Conservation (phyloP, 331 rosid genomes). For the Malus hybrid region DNA sequence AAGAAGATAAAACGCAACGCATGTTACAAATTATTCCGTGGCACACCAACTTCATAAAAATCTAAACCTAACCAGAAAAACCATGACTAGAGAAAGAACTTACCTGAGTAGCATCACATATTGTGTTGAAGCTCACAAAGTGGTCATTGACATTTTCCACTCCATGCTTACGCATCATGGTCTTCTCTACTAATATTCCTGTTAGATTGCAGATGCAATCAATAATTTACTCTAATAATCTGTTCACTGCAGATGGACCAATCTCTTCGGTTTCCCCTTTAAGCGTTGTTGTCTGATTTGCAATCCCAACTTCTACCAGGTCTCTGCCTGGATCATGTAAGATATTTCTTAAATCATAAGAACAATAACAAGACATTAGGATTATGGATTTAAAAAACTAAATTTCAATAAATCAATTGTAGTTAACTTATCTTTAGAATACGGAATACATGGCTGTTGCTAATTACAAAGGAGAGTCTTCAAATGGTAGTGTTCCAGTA, state of each 20-base stretch:
- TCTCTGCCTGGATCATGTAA: constrained; percentile 58
- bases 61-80: not conserved
- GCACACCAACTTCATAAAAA: not conserved
- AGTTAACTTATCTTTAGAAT: too few relatives aligned
- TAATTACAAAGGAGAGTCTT: too few relatives aligned
- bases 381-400: too few relatives aligned
- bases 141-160: constrained; percentile 74
- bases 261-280: constrained; percentile 98
- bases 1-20: not conserved
- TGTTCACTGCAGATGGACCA: constrained; percentile 19
- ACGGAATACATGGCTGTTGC: too few relatives aligned
- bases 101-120: constrained; percentile 96
- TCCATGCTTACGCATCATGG: constrained; percentile 86
- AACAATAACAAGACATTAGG: too few relatives aligned
- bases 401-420: too few relatives aligned
- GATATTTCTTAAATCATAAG: too few relatives aligned
- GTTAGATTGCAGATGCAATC: constrained; percentile 15
- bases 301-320: constrained; percentile 66
- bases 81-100: constrained; percentile 6
- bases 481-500: too few relatives aligned
- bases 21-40: not conserved
- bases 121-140: constrained; percentile 91
- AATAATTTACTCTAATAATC: not conserved
- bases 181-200: constrained; percentile 82
- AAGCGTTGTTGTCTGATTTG: constrained; percentile 98